Evolutionary conservation across 495 filamentous ascomycete genomes (phyloP).

Genomic region (Chaetomidium leptoderma): DNA sequence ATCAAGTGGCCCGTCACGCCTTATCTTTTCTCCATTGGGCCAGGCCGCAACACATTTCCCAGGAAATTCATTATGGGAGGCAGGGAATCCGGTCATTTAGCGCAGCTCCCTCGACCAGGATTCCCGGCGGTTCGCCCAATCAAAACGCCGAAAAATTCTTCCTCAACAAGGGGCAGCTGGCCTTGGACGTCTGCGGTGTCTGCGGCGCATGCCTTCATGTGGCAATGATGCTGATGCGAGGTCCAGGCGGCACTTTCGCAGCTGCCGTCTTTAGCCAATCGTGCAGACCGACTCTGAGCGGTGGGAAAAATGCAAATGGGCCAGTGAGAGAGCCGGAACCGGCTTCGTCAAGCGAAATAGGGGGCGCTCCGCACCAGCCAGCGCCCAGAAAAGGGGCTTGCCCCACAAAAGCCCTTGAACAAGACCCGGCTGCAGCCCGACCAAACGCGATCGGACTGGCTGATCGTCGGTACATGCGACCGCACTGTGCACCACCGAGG

Average conservation of each 20-base stretch:
- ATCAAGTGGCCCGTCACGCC: conserved; percentile 11
- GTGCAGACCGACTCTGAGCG: background rate
- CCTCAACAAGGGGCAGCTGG: conserved; percentile 1
- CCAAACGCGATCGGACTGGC: background rate
- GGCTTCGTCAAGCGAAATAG: conserved; percentile 7
- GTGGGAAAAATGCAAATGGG: background rate
- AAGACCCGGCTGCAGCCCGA: background rate
- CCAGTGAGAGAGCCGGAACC: conserved; percentile 10
- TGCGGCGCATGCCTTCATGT: conserved; percentile 8
- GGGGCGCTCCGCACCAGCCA: background rate
- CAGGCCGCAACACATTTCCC: background rate
- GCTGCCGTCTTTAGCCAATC: conserved; percentile 12
- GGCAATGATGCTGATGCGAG: conserved; percentile 13
- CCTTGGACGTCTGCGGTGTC: background rate
- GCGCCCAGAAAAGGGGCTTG: too few relatives aligned
- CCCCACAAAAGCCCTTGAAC: background rate
- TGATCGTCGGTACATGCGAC: background rate
- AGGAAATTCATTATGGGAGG: conserved; percentile 13
- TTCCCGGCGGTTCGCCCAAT: conserved; percentile 14
- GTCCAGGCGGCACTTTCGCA: conserved; percentile 5
- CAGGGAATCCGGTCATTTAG: conserved; percentile 10
- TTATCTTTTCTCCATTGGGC: conserved; percentile 9
- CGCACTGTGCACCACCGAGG: conserved; percentile 9
- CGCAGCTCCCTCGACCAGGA: conserved; percentile 12
- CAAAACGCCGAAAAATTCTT: conserved; percentile 11